phyloP scores from a whole-genome alignment of 148 eudicot species.

The Talinum fruticosum region DNA sequence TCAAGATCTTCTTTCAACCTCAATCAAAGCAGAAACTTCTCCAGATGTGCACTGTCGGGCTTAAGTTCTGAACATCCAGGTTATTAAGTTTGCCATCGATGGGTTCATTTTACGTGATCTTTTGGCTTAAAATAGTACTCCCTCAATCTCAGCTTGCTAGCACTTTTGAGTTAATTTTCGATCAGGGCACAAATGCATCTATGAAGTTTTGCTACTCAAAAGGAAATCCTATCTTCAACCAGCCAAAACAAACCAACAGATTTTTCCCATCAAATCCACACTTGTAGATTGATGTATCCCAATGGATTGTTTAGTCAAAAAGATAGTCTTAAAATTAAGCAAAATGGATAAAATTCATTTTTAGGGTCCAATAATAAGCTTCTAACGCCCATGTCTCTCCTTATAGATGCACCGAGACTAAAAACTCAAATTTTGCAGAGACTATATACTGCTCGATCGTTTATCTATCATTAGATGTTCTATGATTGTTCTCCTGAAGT shows the following conservation, averaged over 20 bases:
- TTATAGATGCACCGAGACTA: background rate
- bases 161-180: background rate
- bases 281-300: no score
- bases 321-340: background rate
- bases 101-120: background rate
- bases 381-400: background rate
- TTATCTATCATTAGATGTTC: background rate
- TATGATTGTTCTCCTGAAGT: background rate
- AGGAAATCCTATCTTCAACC: background rate
- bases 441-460: background rate
- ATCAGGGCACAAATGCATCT: constrained; percentile 2
- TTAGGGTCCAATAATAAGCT: background rate
- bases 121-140: background rate
- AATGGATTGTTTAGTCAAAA: no score
- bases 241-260: no score
- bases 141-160: constrained; percentile 4
- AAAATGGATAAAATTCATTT: background rate
- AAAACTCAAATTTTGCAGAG: background rate
- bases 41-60: background rate
- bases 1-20: background rate
- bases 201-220: background rate
- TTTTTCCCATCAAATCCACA: background rate
- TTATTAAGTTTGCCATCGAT: background rate
- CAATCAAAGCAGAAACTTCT: background rate
- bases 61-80: background rate